A percentile compares a stretch with the other conserved stretches of the same genome.
Conservation (phyloP, 2,329 filamentous ascomycete species). For the Epichloe hybrida region DNA sequence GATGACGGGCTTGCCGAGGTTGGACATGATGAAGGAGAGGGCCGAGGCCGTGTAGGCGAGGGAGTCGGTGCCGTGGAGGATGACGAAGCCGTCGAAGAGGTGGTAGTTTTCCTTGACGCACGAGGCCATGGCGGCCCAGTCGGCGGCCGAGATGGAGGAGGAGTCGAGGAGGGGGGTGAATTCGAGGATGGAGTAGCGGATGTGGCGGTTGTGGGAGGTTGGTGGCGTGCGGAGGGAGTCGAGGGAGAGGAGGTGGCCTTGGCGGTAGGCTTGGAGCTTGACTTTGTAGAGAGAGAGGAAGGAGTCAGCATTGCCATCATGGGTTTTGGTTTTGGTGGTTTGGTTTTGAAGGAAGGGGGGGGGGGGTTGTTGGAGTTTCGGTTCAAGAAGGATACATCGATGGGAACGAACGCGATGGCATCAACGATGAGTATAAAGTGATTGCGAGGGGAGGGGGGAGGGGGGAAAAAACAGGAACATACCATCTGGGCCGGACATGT, state of each 20-base stretch:
- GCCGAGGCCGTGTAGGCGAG: constrained; percentile 82
- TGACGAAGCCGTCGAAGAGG: constrained; percentile 79
- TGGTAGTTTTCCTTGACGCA: constrained; percentile 77
- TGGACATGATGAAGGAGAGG: constrained; percentile 83
- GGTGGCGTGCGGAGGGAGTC: constrained; percentile 65
- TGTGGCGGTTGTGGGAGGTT: constrained; percentile 66
- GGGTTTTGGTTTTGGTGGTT: background rate
- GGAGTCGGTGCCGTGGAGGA: constrained; percentile 84
- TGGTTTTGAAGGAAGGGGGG: background rate
- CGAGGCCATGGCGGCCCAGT: constrained; percentile 73
- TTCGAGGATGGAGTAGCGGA: constrained; percentile 74
- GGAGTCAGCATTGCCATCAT: background rate
- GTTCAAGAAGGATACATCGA: background rate
- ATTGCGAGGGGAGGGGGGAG: background rate
- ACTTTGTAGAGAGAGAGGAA: constrained; percentile 16
- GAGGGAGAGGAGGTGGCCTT: constrained; percentile 37
- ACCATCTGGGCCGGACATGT: constrained; percentile 26
- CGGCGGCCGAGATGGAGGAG: constrained; percentile 73
- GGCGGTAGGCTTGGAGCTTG: constrained; percentile 35
- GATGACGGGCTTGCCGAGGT: constrained; percentile 82
- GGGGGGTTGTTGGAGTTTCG: background rate
- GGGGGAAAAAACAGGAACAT: background rate
- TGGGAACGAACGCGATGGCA: background rate
- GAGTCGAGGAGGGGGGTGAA: constrained; percentile 74
- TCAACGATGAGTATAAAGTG: background rate